phyloP scores from a whole-genome alignment of 352 stramenopile genomes.

The Globisporangium spiculum region DNA sequence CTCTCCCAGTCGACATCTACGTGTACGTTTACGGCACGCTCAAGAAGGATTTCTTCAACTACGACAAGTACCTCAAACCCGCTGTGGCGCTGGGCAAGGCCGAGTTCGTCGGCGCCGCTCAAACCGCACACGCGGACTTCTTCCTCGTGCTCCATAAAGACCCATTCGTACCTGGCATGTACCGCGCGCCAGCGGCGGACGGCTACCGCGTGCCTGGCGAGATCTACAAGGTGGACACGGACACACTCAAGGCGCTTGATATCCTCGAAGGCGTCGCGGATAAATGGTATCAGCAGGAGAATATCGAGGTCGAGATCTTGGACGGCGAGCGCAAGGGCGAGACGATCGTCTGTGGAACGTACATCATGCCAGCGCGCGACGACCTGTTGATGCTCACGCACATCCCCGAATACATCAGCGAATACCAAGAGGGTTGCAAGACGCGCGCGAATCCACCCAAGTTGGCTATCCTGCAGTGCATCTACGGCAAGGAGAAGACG shows the following conservation, averaged over 20 bases:
- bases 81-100: conserved; percentile 49
- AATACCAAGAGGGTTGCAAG: conserved; percentile 45
- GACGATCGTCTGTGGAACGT: conserved; percentile 41
- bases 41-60: conserved; percentile 75
- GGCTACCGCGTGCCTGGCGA: conserved; percentile 57
- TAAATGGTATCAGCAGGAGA: conserved; percentile 64
- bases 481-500: conserved; percentile 43
- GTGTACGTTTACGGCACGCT: conserved; percentile 85
- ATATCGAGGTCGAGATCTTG: conserved; percentile 53
- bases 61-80: conserved; percentile 59
- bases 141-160: conserved; percentile 43
- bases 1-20: conserved; percentile 27
- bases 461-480: conserved; percentile 52
- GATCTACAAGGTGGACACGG: conserved; percentile 57
- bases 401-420: conserved; percentile 49
- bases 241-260: conserved; percentile 57
- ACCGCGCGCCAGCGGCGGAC: conserved; percentile 30
- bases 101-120: conserved; percentile 37
- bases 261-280: conserved; percentile 73
- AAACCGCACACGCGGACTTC: conserved; percentile 38
- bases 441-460: conserved; percentile 38
- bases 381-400: conserved; percentile 45
- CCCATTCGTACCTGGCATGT: conserved; percentile 19
- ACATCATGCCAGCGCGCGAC: conserved; percentile 56
- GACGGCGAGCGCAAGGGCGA: conserved; percentile 38